Evolutionary conservation across 208 protist genomes (phyloP).

Genomic region (Acanthamoeba healyi): DNA sequence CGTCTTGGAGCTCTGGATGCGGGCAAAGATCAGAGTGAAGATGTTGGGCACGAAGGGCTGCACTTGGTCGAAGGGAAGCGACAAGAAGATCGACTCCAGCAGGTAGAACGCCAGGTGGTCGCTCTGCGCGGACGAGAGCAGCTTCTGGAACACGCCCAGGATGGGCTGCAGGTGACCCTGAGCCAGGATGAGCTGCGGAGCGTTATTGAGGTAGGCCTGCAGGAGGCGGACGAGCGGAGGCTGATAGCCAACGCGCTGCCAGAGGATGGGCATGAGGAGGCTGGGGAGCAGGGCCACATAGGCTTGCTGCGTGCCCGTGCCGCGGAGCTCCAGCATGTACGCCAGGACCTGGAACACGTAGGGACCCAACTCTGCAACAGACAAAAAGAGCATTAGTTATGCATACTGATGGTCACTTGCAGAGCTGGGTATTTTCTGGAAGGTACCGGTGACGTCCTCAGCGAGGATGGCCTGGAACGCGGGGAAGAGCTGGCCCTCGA

Average conservation of each 20-base stretch:
- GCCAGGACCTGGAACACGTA: conserved; percentile 97
- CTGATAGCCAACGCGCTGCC: conserved; percentile 85
- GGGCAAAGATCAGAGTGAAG: conserved; percentile 34
- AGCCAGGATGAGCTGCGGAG: conserved; percentile 34
- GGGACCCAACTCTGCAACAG: conserved; percentile 94
- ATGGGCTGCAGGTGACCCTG: conserved; percentile 53
- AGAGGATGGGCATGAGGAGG: conserved; percentile 81
- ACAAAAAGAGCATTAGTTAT: too few species aligned
- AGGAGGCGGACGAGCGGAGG: conserved; percentile 87
- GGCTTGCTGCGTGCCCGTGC: conserved; percentile 48
- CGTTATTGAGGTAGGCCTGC: conserved; percentile 82
- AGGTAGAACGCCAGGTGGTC: conserved; percentile 67
- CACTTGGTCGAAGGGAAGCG: conserved; percentile 61
- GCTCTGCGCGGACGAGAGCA: conserved; percentile 47
- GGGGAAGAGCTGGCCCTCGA: conserved; percentile 93
- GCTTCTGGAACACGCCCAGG: conserved; percentile 69
- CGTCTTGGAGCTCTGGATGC: conserved; percentile 48
- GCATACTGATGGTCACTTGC: too few species aligned
- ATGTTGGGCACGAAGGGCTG: conserved; percentile 50
- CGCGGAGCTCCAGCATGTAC: conserved; percentile 94
- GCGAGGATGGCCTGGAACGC: conserved; percentile 93
- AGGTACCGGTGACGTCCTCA: conserved; percentile 91
- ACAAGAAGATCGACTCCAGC: conserved; percentile 38
- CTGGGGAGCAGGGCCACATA: conserved; percentile 81
- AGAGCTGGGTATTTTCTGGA: neutral